Percentiles rank a stretch among this genome's conserved stretches.
phyloP scores from a whole-genome alignment of 148 eudicot species.

The Selenicereus undatus region DNA sequence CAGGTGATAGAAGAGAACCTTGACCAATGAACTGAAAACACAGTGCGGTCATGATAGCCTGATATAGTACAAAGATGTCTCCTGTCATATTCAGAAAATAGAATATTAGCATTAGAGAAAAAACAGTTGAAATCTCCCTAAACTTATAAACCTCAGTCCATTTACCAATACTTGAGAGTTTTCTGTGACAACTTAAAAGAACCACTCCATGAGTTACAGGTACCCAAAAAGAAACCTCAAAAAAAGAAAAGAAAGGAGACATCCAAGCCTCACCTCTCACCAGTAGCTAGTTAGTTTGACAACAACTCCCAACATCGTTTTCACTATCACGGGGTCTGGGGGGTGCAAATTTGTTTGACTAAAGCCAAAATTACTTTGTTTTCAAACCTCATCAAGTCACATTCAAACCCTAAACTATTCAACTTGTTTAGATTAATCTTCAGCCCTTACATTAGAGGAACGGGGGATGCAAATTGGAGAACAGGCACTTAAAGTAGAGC shows the following conservation, averaged over 20 bases:
- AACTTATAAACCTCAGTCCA: not conserved
- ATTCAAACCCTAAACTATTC: not conserved
- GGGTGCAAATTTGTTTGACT: too few species aligned
- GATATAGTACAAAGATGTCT: slow-evolving; percentile 75
- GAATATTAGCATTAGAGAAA: not conserved
- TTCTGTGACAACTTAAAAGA: not conserved
- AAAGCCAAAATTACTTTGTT: too few species aligned
- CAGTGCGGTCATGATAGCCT: slow-evolving; percentile 91
- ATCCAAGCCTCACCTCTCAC: too few species aligned
- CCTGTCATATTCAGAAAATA: slow-evolving; percentile 46
- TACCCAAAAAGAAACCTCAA: not conserved
- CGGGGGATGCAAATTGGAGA: not conserved
- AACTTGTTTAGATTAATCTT: not conserved
- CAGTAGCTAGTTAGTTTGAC: too few species aligned
- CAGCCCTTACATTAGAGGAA: not conserved
- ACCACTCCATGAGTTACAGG: not conserved
- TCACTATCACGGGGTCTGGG: too few species aligned
- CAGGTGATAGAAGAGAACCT: slow-evolving; percentile 44
- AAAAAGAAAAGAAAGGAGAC: not conserved
- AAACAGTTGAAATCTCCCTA: not conserved
- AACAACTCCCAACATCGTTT: too few species aligned
- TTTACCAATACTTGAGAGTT: not conserved
- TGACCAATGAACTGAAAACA: slow-evolving; percentile 93
- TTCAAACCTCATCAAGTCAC: too few species aligned
- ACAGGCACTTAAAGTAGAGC: not conserved